A percentile compares a stretch with the other conserved stretches of the same genome.
These are phyloP conservation scores for Novymonas esmeraldas DNA, from an alignment of 208 protist species.

Conservation along the genomic window DNA sequence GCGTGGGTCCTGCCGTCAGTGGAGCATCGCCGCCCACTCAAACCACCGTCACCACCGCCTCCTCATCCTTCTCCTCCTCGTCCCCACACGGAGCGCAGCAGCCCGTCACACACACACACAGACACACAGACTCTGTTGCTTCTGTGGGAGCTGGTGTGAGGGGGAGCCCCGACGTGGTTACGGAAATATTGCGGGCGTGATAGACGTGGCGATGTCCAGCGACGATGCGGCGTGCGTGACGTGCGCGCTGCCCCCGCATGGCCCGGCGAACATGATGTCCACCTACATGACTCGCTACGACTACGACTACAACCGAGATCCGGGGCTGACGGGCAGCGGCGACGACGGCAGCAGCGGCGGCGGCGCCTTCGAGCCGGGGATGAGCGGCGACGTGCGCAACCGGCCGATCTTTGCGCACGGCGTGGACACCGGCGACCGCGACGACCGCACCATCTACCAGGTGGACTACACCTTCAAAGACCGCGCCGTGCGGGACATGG, in stretches of 20 bases:
- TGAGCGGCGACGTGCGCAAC: constrained; percentile 83
- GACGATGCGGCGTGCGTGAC: neutral
- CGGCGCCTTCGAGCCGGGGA: constrained; percentile 11
- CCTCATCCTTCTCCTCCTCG: neutral
- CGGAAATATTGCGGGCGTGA: too few relatives aligned
- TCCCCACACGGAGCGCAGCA: too few relatives aligned
- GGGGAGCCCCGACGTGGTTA: too few relatives aligned
- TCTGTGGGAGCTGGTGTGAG: too few relatives aligned
- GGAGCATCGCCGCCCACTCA: neutral
- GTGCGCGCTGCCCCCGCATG: constrained; percentile 49
- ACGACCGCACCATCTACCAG: constrained; percentile 57
- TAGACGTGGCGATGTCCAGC: neutral
- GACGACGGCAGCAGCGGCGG: constrained; percentile 1
- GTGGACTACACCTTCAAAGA: constrained; percentile 54
- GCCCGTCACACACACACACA: too few relatives aligned
- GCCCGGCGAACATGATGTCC: constrained; percentile 73
- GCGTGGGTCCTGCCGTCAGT: neutral
- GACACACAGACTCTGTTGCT: too few relatives aligned
- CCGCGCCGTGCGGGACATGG: constrained; percentile 32
- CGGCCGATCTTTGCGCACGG: constrained; percentile 65
- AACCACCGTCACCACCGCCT: neutral
- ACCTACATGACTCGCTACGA: constrained; percentile 88
- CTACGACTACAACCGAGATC: constrained; percentile 86
- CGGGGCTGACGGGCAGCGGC: neutral
- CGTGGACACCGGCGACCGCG: constrained; percentile 18